phyloP scores from a whole-genome alignment of 2,329 filamentous ascomycete genomes.

The Xylaria multiplex region DNA sequence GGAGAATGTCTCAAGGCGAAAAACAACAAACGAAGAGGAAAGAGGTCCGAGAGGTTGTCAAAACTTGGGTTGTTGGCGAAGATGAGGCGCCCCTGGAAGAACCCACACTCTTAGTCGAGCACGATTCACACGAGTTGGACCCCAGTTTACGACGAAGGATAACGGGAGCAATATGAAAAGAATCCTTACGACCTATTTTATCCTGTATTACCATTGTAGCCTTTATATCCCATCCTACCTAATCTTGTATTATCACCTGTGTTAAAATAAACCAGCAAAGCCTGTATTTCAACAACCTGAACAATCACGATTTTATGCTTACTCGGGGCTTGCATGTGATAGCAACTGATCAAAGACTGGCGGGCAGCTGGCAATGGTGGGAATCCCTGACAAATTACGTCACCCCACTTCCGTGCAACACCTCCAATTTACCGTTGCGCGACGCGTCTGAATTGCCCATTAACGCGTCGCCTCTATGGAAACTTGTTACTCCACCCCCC shows the following conservation, averaged over 20 bases:
- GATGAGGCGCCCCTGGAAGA: slow-evolving; percentile 40
- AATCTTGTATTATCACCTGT: background rate
- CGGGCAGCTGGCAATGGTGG: background rate
- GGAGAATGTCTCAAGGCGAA: slow-evolving; percentile 75
- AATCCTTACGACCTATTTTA: background rate
- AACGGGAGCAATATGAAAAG: slow-evolving; percentile 17
- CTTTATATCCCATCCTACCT: background rate
- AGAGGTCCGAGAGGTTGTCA: slow-evolving; percentile 75
- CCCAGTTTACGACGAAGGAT: slow-evolving; percentile 39
- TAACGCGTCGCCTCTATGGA: slow-evolving; percentile 32
- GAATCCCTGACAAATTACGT: background rate
- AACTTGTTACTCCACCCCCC: slow-evolving; percentile 25
- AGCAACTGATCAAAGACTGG: background rate
- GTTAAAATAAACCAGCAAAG: no score
- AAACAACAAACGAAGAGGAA: slow-evolving; percentile 66
- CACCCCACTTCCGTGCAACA: slow-evolving; percentile 39
- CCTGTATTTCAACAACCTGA: no score
- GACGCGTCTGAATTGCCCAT: slow-evolving; percentile 39
- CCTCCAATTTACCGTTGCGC: background rate
- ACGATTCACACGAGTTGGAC: slow-evolving; percentile 27
- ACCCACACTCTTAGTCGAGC: slow-evolving; percentile 17
- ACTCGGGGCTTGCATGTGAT: no score
- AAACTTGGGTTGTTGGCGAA: slow-evolving; percentile 73
- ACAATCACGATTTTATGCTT: no score
- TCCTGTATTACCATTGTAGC: background rate